phyloP scores from a whole-genome alignment of 768 basidiomycete species.

The Amylocystis lapponica region DNA sequence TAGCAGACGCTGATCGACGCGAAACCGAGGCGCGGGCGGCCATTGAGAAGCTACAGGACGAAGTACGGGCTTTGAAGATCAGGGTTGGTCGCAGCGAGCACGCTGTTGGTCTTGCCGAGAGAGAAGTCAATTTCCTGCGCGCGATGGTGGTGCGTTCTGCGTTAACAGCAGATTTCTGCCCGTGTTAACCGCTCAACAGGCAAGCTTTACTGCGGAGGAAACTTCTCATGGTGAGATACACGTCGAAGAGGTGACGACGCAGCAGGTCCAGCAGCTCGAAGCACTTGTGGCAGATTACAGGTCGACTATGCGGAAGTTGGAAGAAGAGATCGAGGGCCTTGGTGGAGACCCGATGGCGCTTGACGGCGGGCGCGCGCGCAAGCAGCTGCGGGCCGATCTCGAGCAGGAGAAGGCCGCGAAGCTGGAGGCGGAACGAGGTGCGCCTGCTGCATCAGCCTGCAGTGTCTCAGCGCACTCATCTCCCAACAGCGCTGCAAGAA shows the following conservation, averaged over 20 bases:
- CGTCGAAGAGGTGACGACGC: conserved; percentile 32
- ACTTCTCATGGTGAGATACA: conserved; percentile 24
- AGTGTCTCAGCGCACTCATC: background rate
- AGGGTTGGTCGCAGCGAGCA: conserved; percentile 33
- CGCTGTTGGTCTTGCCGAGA: conserved; percentile 39
- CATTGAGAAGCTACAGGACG: conserved; percentile 29
- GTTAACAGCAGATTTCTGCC: background rate
- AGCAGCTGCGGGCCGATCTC: conserved; percentile 36
- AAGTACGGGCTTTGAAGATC: conserved; percentile 36
- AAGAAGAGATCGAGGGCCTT: conserved; percentile 42
- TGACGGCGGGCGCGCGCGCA: conserved; percentile 20
- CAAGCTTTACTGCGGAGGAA: conserved; percentile 61
- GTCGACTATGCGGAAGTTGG: conserved; percentile 37
- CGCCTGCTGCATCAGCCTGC: background rate
- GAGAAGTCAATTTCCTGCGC: conserved; percentile 62
- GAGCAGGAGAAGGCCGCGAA: conserved; percentile 31
- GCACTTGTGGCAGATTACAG: conserved; percentile 52
- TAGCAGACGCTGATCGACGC: conserved; percentile 34
- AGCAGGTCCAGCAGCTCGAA: conserved; percentile 51
- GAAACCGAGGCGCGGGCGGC: conserved; percentile 14
- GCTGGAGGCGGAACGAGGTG: conserved; percentile 32
- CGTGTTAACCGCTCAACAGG: conserved; percentile 30
- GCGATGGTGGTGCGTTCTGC: conserved; percentile 52
- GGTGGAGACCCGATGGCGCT: conserved; percentile 27
- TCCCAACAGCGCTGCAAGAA: conserved; percentile 38